Evolutionary conservation across 352 stramenopile species (phyloP), one percentile per base, ranked within the genome.

Genomic region (Globisporangium recalcitrans): DNA sequence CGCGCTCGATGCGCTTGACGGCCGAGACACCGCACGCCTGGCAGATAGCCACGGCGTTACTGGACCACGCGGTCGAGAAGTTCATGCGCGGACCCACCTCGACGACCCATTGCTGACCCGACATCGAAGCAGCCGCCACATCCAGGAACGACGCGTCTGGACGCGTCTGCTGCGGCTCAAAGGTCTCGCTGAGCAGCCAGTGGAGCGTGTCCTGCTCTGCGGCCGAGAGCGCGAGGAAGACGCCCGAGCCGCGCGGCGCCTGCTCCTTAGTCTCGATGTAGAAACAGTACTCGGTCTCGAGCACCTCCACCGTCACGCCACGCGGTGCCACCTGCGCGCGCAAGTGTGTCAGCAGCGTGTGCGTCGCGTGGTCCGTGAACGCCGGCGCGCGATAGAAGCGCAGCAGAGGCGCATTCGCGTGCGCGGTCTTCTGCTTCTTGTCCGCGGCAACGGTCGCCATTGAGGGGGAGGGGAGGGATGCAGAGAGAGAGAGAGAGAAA

Each of bases 11-110:
- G 60, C 97, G 85, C 62, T 86, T 89, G 62, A 99, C 80, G 24
- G 72, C 64, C 5, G 73, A 69, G 29, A 99, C 70, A 46, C 94
- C 94, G 64, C 94, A 99, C 0, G 93, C 90, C 34, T 97, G 74
- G 74, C 92, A 99, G 69, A 99, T 99, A 60, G 91, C 93, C 5
- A 98, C 89, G 24, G 97, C 97, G 72, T 99, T 99, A 38, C 94
- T 98, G 48, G 93, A 99, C 82, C 97, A 99, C 7, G 98, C 95
- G 11, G 97, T 98, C 14, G 94, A 97, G 72, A 99, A 99, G 58
- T 95, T 98, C 81, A 99, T 93, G 19, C 98, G 96, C 26, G 98
- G 97, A 16, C 98, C 98, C 58, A 99, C 96, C 74, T 99, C 97
- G 0, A 99, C 70, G 4, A 98, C 69, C 71, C 70, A 95, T 56